These are phyloP conservation scores for Porpolomopsis calyptriformis DNA, from an alignment of 768 basidiomycete genomes.

Conservation along the genomic window DNA sequence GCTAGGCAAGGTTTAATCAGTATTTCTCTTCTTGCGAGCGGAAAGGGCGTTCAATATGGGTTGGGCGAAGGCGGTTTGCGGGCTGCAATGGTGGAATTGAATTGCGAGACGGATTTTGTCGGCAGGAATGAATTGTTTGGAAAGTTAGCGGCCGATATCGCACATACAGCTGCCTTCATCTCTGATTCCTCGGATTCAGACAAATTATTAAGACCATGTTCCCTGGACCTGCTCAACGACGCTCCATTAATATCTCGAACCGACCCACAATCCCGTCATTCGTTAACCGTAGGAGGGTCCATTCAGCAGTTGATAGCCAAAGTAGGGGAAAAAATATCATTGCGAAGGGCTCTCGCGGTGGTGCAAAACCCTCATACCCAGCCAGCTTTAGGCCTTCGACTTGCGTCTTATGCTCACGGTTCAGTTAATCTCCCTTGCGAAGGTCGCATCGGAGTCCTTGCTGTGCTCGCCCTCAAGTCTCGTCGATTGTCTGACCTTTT, in stretches of 20 bases:
- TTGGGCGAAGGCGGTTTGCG: conserved; percentile 40
- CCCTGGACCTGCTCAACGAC: conserved; percentile 40
- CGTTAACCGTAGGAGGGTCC: conserved; percentile 45
- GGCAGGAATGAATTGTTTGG: conserved; percentile 77
- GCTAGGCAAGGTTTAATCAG: conserved; percentile 75
- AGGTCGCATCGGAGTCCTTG: conserved; percentile 51
- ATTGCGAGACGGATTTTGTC: conserved; percentile 97
- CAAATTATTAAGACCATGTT: conserved; percentile 36
- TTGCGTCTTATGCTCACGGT: conserved; percentile 56
- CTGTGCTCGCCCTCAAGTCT: conserved; percentile 43
- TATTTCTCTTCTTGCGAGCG: conserved; percentile 61
- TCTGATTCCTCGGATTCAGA: conserved; percentile 29
- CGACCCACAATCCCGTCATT: conserved; percentile 21
- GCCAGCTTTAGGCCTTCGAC: conserved; percentile 30
- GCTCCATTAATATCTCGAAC: conserved; percentile 54
- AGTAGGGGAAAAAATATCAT: conserved; percentile 68
- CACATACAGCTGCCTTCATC: conserved; percentile 73
- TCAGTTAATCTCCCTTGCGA: conserved; percentile 29
- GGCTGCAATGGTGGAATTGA: conserved; percentile 83
- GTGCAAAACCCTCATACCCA: conserved; percentile 27
- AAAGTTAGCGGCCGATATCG: conserved; percentile 65
- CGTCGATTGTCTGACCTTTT: conserved; percentile 34
- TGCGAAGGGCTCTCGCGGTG: conserved; percentile 48
- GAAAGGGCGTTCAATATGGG: conserved; percentile 29
- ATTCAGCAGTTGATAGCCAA: conserved; percentile 63